Percentiles rank a stretch among this genome's conserved stretches.
These are phyloP conservation scores for Hypoxylon subgilvum DNA, from an alignment of 495 filamentous ascomycete genomes.

Conservation along the genomic window DNA sequence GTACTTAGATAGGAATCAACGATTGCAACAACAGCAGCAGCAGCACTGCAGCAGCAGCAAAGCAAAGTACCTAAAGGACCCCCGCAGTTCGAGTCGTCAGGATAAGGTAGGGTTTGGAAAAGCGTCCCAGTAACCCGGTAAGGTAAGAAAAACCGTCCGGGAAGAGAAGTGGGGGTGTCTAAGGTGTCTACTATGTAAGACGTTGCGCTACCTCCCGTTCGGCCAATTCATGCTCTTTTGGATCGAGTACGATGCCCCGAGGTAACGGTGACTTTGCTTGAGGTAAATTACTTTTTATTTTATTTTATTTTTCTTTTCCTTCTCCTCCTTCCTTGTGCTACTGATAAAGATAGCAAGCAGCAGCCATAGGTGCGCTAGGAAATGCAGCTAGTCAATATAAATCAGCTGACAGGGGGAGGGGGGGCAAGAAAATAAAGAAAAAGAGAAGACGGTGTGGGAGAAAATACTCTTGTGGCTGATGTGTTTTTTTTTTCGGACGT, in stretches of 20 bases:
- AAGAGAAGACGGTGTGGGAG: neutral
- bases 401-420: slow-evolving; percentile 4
- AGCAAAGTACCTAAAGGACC: neutral
- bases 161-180: slow-evolving; percentile 12
- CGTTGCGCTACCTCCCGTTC: too few species aligned
- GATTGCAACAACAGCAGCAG: slow-evolving; percentile 11
- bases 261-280: too few species aligned
- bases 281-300: too few species aligned
- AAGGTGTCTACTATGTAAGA: too few species aligned
- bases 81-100: slow-evolving; percentile 33
- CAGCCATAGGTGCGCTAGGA: too few species aligned
- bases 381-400: neutral
- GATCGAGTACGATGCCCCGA: too few species aligned
- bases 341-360: too few species aligned
- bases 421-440: neutral
- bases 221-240: neutral
- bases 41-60: too few species aligned
- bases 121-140: slow-evolving; percentile 37
- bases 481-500: slow-evolving; percentile 8
- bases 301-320: neutral
- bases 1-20: neutral
- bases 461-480: neutral
- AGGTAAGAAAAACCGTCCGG: neutral
- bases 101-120: slow-evolving; percentile 28
- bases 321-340: too few species aligned